Evolutionary conservation across 2,329 filamentous ascomycete species (phyloP).

Genomic region (Aspergillus hiratsukae): DNA sequence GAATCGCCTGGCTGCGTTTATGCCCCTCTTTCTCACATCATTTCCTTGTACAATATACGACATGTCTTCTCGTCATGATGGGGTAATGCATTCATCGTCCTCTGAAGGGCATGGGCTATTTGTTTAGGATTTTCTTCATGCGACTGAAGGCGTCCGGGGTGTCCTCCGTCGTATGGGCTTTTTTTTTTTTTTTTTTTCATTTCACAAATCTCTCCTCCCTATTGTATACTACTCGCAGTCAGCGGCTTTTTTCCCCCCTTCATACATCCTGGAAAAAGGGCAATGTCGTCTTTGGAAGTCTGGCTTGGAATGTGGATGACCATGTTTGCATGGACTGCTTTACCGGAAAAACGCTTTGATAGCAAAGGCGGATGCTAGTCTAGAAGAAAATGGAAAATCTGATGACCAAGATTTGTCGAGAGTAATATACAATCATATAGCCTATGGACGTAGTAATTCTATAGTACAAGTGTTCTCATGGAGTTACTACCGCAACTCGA

Average conservation of each 20-base stretch:
- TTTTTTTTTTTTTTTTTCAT: constrained; percentile 13
- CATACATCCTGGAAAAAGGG: constrained; percentile 5
- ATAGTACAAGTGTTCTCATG: neutral
- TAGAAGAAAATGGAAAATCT: constrained; percentile 9
- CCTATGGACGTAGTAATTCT: neutral
- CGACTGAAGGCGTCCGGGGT: constrained; percentile 27
- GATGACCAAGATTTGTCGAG: neutral
- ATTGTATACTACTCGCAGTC: constrained; percentile 29
- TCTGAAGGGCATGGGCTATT: constrained; percentile 1
- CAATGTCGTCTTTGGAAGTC: constrained; percentile 5
- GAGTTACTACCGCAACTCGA: constrained; percentile 63
- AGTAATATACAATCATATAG: constrained; percentile 3
- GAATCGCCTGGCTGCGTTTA: neutral
- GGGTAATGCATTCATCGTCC: constrained; percentile 13
- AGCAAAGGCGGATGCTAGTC: constrained; percentile 7
- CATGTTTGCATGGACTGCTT: constrained; percentile 3
- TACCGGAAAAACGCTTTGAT: neutral
- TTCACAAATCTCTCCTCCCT: constrained; percentile 31
- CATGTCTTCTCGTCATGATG: constrained; percentile 23
- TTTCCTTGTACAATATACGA: constrained; percentile 34
- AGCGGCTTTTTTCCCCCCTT: constrained; percentile 12
- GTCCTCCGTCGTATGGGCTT: constrained; percentile 20
- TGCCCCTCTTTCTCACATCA: constrained; percentile 8
- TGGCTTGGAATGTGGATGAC: constrained; percentile 10
- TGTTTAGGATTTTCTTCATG: constrained; percentile 22